These are phyloP conservation scores for Harringtonia lauricola DNA, from an alignment of 2,329 filamentous ascomycete genomes.

Conservation along the genomic window DNA sequence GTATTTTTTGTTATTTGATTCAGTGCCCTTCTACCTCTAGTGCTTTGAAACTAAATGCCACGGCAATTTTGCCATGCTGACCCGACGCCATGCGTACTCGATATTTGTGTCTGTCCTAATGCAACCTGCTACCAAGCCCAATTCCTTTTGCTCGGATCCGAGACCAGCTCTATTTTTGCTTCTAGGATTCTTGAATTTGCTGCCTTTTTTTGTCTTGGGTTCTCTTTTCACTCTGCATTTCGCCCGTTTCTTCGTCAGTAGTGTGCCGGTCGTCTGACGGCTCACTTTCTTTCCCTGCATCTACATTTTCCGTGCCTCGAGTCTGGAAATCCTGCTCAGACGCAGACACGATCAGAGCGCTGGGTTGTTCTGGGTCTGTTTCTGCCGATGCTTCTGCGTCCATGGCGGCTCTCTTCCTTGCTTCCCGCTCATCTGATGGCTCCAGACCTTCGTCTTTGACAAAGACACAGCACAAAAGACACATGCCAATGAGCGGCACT, in stretches of 20 bases:
- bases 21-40: neutral
- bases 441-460: slow-evolving; percentile 39
- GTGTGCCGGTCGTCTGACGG: neutral
- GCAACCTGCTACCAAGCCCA: no score
- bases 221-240: neutral
- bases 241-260: neutral
- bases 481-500: slow-evolving; percentile 39
- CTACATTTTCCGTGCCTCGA: neutral
- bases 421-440: slow-evolving; percentile 9
- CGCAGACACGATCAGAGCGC: no score
- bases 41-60: neutral
- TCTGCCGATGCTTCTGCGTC: neutral
- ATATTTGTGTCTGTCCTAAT: neutral
- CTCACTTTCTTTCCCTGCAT: neutral
- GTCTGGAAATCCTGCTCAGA: no score
- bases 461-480: slow-evolving; percentile 36
- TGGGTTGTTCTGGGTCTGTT: no score
- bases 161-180: neutral
- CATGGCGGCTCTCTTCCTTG: neutral
- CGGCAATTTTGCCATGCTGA: neutral
- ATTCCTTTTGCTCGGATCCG: no score
- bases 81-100: no score
- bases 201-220: neutral
- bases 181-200: neutral
- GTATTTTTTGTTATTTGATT: no score